These are phyloP conservation scores for Urochloa ruziziensis DNA, from an alignment of 176 grass and related monocot genomes.

Conservation along the genomic window DNA sequence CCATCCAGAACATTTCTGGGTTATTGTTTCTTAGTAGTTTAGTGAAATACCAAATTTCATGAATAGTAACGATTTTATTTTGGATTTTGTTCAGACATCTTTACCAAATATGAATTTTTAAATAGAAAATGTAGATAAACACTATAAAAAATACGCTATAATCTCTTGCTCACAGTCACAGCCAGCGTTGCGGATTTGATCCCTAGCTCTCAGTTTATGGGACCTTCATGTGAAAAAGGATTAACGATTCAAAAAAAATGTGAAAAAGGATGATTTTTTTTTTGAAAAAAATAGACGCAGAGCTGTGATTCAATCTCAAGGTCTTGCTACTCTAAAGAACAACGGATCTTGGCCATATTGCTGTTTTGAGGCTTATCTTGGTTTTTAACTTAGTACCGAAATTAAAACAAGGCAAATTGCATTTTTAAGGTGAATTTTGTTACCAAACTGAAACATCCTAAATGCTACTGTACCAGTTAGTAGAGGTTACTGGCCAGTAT, in stretches of 20 bases:
- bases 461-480: not conserved
- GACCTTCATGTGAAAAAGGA: not conserved
- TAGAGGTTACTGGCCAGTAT: not conserved
- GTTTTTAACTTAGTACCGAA: not conserved
- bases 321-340: not conserved
- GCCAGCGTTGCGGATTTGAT: not conserved
- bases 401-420: not conserved
- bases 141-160: not conserved
- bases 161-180: not conserved
- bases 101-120: no score
- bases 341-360: no score
- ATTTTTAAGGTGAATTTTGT: not conserved
- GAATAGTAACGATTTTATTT: not conserved
- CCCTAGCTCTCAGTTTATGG: not conserved
- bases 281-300: not conserved
- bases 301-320: not conserved
- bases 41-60: not conserved
- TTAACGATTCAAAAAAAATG: no score
- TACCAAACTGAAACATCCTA: not conserved
- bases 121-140: not conserved
- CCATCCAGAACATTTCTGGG: no score
- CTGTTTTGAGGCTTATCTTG: not conserved
- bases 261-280: not conserved
- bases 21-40: no score
- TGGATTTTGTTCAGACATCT: not conserved